phyloP scores from a whole-genome alignment of 2,329 filamentous ascomycete species.

The Fusarium sp. region DNA sequence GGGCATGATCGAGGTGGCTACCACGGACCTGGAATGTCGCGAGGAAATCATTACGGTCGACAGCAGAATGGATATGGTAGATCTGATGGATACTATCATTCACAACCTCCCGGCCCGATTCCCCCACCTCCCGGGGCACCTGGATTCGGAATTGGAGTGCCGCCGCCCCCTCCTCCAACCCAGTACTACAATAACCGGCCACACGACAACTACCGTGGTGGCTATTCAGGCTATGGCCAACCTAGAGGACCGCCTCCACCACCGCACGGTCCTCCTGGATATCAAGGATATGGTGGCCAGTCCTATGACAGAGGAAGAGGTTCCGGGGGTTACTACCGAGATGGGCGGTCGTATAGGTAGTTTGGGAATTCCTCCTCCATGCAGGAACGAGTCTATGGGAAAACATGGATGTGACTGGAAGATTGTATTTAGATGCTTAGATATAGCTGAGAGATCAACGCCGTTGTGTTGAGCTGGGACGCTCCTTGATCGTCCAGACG shows the following conservation, averaged over 20 bases:
- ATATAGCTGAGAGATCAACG: neutral
- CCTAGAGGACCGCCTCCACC: slow-evolving; percentile 37
- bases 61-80: slow-evolving; percentile 43
- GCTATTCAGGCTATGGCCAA: slow-evolving; percentile 42
- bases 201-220: slow-evolving; percentile 33
- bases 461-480: neutral
- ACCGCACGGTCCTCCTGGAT: slow-evolving; percentile 29
- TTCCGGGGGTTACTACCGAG: slow-evolving; percentile 39
- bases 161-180: slow-evolving; percentile 51
- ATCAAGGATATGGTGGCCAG: slow-evolving; percentile 41
- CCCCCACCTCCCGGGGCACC: slow-evolving; percentile 54
- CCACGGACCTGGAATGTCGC: slow-evolving; percentile 48
- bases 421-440: neutral
- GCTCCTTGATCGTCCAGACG: neutral
- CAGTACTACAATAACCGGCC: slow-evolving; percentile 43
- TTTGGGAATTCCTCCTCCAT: neutral
- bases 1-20: slow-evolving; percentile 48
- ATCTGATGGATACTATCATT: slow-evolving; percentile 31
- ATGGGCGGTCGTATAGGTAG: slow-evolving; percentile 46
- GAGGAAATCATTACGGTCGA: slow-evolving; percentile 39
- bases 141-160: slow-evolving; percentile 54
- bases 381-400: neutral
- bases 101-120: slow-evolving; percentile 32
- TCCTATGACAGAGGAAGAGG: slow-evolving; percentile 39
- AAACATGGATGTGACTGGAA: neutral